phyloP scores from a whole-genome alignment of 768 basidiomycete genomes.

The Lactarius pseudohatsudake region DNA sequence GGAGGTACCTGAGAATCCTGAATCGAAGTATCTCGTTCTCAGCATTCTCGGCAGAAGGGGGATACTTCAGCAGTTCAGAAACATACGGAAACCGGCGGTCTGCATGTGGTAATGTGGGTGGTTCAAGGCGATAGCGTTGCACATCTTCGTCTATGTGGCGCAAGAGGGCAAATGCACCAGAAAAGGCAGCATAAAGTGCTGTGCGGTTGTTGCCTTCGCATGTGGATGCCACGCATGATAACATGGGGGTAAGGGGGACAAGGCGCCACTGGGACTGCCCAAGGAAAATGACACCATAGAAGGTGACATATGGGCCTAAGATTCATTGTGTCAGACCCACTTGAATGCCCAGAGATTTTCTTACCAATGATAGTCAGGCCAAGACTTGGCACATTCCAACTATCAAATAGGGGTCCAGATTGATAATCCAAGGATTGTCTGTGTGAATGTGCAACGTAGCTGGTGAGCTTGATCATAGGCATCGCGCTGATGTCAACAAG shows the following conservation, averaged over 20 bases:
- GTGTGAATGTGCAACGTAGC: neutral
- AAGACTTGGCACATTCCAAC: slow-evolving; percentile 13
- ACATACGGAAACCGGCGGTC: neutral
- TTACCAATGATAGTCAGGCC: slow-evolving; percentile 1
- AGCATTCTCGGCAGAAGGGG: neutral
- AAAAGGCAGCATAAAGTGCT: slow-evolving; percentile 1
- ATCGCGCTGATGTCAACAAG: neutral
- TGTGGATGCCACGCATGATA: neutral
- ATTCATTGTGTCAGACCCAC: neutral
- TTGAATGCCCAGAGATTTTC: too few relatives aligned
- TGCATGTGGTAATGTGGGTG: neutral
- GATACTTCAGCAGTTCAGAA: neutral
- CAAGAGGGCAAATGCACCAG: neutral
- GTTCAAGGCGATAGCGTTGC: neutral
- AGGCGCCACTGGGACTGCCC: neutral
- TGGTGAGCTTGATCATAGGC: neutral
- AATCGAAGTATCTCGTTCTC: neutral
- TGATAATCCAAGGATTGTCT: neutral
- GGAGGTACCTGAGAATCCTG: neutral
- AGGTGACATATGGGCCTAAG: slow-evolving; percentile 1
- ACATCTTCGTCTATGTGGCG: neutral
- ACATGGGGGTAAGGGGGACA: neutral
- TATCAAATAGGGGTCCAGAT: neutral
- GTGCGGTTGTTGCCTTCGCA: neutral
- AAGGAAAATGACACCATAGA: neutral